phyloP scores from a whole-genome alignment of 2,329 filamentous ascomycete genomes.

The Fonsecaea erecta region DNA sequence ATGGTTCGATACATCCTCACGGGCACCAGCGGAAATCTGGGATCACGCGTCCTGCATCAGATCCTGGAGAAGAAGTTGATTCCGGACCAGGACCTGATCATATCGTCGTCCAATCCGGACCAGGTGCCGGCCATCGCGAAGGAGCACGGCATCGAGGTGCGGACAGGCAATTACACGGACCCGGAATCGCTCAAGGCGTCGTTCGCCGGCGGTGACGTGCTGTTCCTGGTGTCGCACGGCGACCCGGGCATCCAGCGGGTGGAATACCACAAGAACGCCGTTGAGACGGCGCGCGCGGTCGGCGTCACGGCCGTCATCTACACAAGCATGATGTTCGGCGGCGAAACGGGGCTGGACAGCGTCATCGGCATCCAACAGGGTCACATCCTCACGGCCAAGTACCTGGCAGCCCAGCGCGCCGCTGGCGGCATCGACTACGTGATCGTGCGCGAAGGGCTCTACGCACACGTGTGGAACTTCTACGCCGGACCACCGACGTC shows the following conservation, averaged over 20 bases:
- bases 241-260: slow-evolving; percentile 7
- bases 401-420: background rate
- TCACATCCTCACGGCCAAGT: slow-evolving; percentile 1
- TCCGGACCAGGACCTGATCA: slow-evolving; percentile 2
- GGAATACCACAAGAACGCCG: slow-evolving; percentile 8
- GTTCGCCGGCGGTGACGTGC: slow-evolving; percentile 1
- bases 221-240: slow-evolving; percentile 11
- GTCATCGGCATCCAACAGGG: slow-evolving; percentile 17
- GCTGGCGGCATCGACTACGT: slow-evolving; percentile 8
- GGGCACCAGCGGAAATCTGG: slow-evolving; percentile 2
- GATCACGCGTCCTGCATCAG: background rate
- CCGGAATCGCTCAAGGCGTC: background rate
- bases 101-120: slow-evolving; percentile 5
- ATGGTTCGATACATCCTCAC: slow-evolving; percentile 13
- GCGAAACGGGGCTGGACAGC: slow-evolving; percentile 5
- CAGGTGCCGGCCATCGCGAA: slow-evolving; percentile 4
- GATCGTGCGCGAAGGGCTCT: slow-evolving; percentile 9
- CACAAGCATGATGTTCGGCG: slow-evolving; percentile 19
- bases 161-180: slow-evolving; percentile 5
- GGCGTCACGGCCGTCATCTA: slow-evolving; percentile 8
- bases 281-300: background rate
- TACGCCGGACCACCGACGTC: background rate
- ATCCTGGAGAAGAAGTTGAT: slow-evolving; percentile 9
- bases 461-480: slow-evolving; percentile 1
- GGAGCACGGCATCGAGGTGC: background rate